Base-by-base conservation (phyloP, 371 early-diverging fungal genomes). In the Rhizopus arrhizus region DNA sequence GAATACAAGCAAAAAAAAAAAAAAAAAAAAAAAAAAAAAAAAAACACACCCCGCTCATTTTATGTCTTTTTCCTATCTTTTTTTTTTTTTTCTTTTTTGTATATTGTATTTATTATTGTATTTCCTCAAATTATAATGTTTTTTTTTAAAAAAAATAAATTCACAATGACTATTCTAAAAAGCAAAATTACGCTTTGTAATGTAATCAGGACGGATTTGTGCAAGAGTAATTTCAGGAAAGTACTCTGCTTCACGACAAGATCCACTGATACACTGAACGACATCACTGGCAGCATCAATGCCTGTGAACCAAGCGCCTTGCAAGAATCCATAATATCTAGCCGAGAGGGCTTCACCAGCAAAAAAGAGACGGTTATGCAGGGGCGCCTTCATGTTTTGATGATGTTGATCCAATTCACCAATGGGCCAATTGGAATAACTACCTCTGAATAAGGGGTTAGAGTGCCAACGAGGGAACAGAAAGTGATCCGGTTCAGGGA, bases 241-340 rank as follows among this genome's bases (percentile, higher is more conserved):
- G 41, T 75, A 78, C 8, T 65, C 54, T 31, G 70, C 45, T 32
- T 31, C 11, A 35, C 70, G 67, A 50, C 79, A 78, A 36, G 54
- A 65, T 5, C 43, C 31, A 50, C 66, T 58, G 32, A 74, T 51
- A 45, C 79, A 78, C 7, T 68, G 58, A 5, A 58, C 49, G 9
- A 78, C 56, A 32, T 59, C 31, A 0, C n/a, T 6, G 0, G 53
- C 79, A n/a, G 72, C 54, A 5, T 78, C 64, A 5, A 58, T 70
- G 49, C 79, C 79, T 38, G 54, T 72, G 46, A 70, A 66, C 79
- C 79, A 78, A 6, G 76, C 76, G 51, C 79, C 79, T 58, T 80
- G 80, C 8, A 77, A 51, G 62, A 73, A 80, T 8, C 80, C 80
- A 61, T 58, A 80, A 42, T 70, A 75, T 2, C 70, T 65, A 2